These are phyloP conservation scores for Candida golubevii DNA, from an alignment of 805 yeast genomes.

Conservation along the genomic window DNA sequence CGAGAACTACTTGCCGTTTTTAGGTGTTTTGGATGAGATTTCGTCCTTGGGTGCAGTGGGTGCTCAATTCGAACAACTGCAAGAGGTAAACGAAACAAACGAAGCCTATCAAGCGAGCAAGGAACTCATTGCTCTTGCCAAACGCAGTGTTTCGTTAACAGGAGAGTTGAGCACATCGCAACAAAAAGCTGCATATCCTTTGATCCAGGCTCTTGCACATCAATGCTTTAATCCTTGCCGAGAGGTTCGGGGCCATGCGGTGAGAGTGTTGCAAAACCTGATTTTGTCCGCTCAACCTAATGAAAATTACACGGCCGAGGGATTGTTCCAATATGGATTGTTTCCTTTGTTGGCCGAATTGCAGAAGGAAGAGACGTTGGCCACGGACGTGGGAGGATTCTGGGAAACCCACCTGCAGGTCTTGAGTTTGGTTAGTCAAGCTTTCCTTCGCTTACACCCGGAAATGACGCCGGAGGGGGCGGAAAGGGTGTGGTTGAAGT, in stretches of 20 bases:
- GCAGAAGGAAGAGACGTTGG: constrained; percentile 55
- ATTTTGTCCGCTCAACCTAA: constrained; percentile 39
- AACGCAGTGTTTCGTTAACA: constrained; percentile 60
- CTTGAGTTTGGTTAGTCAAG: constrained; percentile 61
- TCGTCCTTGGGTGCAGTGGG: constrained; percentile 80
- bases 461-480: constrained; percentile 22
- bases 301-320: constrained; percentile 43
- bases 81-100: constrained; percentile 19
- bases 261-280: constrained; percentile 53
- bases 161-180: constrained; percentile 41
- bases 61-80: constrained; percentile 63
- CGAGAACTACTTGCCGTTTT: constrained; percentile 56
- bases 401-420: constrained; percentile 63
- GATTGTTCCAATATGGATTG: constrained; percentile 67
- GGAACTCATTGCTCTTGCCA: constrained; percentile 52
- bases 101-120: constrained; percentile 45
- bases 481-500: constrained; percentile 31
- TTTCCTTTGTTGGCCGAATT: constrained; percentile 69
- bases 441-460: constrained; percentile 25
- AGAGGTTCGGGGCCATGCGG: constrained; percentile 64
- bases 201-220: constrained; percentile 78
- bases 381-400: constrained; percentile 61
- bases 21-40: constrained; percentile 73
- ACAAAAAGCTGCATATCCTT: constrained; percentile 47
- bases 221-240: constrained; percentile 88